Conservation (phyloP, 768 basidiomycete species). For the Calocybe cyanea region DNA sequence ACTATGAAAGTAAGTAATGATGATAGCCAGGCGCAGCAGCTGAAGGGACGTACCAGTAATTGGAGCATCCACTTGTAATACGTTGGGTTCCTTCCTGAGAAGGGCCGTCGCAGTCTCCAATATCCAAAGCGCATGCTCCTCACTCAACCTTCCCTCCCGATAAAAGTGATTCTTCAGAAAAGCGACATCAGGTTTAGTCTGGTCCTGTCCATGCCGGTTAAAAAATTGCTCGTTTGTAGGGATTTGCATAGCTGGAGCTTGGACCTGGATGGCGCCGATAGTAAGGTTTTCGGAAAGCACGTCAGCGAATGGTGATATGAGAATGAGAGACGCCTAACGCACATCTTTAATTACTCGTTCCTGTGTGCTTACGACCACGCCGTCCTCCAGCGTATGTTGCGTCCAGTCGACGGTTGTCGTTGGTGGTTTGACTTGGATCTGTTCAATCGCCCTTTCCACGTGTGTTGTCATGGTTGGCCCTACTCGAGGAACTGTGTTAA, state of each 20-base stretch:
- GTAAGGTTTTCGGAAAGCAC: background rate
- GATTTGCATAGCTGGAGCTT: slow-evolving; percentile 92
- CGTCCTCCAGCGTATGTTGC: slow-evolving; percentile 90
- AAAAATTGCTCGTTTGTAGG: slow-evolving; percentile 96
- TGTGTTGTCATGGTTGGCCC: slow-evolving; percentile 43
- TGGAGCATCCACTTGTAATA: slow-evolving; percentile 93
- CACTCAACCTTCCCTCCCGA: slow-evolving; percentile 88
- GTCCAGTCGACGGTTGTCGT: slow-evolving; percentile 82
- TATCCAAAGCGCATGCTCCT: slow-evolving; percentile 95
- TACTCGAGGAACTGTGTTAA: slow-evolving; percentile 7
- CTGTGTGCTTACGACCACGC: slow-evolving; percentile 85
- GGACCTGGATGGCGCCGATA: slow-evolving; percentile 58
- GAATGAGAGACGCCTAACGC: slow-evolving; percentile 22
- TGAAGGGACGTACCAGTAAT: slow-evolving; percentile 73
- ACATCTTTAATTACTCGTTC: slow-evolving; percentile 97
- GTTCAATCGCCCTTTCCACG: slow-evolving; percentile 62
- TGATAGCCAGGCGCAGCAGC: slow-evolving; percentile 1
- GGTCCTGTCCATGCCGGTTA: slow-evolving; percentile 65
- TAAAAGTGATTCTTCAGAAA: slow-evolving; percentile 99
- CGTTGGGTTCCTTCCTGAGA: slow-evolving; percentile 80
- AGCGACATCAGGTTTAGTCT: slow-evolving; percentile 88
- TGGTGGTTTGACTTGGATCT: slow-evolving; percentile 51
- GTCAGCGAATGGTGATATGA: background rate
- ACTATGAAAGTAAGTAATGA: slow-evolving; percentile 39
- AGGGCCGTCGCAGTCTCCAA: slow-evolving; percentile 83